Evolutionary conservation across 768 basidiomycete species (phyloP).

Genomic region (Lentinula aciculospora): DNA sequence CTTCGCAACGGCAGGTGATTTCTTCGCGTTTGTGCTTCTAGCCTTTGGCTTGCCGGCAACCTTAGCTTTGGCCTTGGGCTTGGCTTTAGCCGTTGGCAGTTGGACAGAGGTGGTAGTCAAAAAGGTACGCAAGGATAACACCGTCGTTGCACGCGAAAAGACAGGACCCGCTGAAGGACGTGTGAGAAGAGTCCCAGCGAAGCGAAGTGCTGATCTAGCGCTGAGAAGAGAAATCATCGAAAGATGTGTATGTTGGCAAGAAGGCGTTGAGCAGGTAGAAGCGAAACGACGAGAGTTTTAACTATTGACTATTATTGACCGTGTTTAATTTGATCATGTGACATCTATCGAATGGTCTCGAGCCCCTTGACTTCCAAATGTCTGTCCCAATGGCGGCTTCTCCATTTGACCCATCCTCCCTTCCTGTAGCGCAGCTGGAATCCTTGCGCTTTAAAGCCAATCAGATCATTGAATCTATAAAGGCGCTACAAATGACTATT

Average conservation of each 20-base stretch:
- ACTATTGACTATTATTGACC: too few relatives aligned
- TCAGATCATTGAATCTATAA: slow-evolving; percentile 76
- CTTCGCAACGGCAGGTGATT: slow-evolving; percentile 8
- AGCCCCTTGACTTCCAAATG: not conserved
- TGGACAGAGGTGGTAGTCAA: slow-evolving; percentile 7
- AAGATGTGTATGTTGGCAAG: not conserved
- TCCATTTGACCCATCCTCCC: not conserved
- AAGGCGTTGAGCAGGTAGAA: not conserved
- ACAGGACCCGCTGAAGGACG: not conserved
- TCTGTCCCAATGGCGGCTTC: slow-evolving; percentile 5
- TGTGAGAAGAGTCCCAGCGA: not conserved
- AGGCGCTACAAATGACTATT: slow-evolving; percentile 56
- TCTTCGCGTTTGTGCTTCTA: slow-evolving; percentile 1
- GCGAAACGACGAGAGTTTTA: too few relatives aligned
- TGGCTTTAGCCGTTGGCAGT: slow-evolving; percentile 2
- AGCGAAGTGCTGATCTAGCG: not conserved
- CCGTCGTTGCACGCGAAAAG: not conserved
- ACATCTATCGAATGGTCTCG: too few relatives aligned
- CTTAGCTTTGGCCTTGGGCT: slow-evolving; percentile 4
- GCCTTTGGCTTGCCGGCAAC: not conserved
- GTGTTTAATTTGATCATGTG: not conserved
- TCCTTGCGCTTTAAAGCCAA: slow-evolving; percentile 71
- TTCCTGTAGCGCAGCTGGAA: slow-evolving; percentile 55
- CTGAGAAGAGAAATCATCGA: slow-evolving; percentile 6
- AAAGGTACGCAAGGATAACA: slow-evolving; percentile 8